phyloP scores from a whole-genome alignment of 345 rosid genomes.

The Chamaenerion angustifolium region DNA sequence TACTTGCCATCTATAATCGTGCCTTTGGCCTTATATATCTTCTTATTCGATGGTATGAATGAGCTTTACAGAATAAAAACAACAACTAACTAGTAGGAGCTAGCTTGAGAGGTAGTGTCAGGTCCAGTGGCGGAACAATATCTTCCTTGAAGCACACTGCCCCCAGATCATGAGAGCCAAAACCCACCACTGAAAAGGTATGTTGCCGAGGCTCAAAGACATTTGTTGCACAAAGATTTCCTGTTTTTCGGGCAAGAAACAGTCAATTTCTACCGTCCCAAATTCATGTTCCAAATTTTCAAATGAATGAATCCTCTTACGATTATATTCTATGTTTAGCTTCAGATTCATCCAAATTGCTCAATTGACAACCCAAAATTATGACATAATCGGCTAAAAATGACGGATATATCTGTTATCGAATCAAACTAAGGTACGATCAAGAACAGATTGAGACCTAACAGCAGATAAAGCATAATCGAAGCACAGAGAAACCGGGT shows the following conservation, averaged over 20 bases:
- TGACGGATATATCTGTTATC: no score
- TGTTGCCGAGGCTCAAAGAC: constrained; percentile 22
- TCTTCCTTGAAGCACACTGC: constrained; percentile 46
- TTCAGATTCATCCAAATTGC: no score
- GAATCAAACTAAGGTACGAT: no score
- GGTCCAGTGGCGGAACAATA: constrained; percentile 56
- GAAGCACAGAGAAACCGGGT: no score
- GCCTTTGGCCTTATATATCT: not conserved
- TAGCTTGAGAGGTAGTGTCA: constrained; percentile 16
- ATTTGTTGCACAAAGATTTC: constrained; percentile 22
- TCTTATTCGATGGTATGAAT: not conserved
- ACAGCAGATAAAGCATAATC: no score
- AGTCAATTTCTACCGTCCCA: not conserved
- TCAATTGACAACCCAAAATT: no score
- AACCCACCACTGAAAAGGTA: constrained; percentile 29
- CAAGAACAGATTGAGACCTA: no score
- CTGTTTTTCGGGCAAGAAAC: constrained; percentile 12
- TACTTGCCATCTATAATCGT: constrained; percentile 21
- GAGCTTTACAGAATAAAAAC: constrained; percentile 1
- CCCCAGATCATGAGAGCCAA: constrained; percentile 62
- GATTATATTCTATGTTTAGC: no score
- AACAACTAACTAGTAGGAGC: not conserved
- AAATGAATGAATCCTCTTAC: no score
- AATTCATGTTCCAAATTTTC: no score
- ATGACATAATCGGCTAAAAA: no score